Base-by-base conservation (phyloP, 768 basidiomycete genomes). In the Serendipita indica region DNA sequence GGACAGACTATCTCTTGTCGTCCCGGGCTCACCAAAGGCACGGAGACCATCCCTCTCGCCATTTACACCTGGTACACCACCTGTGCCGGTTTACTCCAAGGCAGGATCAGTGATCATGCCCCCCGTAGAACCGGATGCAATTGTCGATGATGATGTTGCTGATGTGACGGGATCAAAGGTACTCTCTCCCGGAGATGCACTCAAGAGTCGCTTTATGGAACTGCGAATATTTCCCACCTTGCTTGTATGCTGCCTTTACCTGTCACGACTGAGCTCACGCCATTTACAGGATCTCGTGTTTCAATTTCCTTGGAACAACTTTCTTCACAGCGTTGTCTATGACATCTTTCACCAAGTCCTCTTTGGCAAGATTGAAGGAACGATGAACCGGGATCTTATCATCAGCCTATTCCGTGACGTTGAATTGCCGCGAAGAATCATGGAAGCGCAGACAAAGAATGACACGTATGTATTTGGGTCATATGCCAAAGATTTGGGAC, bases 291-390 rank as follows among this genome's bases (percentile, higher is more conserved):
- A 93, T 64, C 75, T 97, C 34, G 97, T 97, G 75, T 97, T 97
- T 68, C 84, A 86, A 61, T 96, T 85, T 65, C 92, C 93, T 0
- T 90, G 89, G 85, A 97, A 99, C 71, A 97, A 98, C 68, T 98
- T 98, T 69, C 72, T 98, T 30, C 96, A 99, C 68, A 91, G 89
- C 65, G 85, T 92, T 30, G 90, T 96, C 16, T 98, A 98, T 67
- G 96, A 99, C 68, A 74, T 96, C 60, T 76, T 98, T 1, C 96
- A 98, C 67, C 96, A 98, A 69, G 84, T 98, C 43, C 76, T 99
- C 58, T 93, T 88, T 1, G 93, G 91, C 13, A 80, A 83, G 25
- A 78, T 92, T 20, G 87, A 91, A 43, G 58, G 57, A 27, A 60
- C 64, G 6, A 76, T 81, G 57, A 96, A 96, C 65, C 81, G 89